phyloP scores from a whole-genome alignment of 495 filamentous ascomycete genomes.

The Peziza echinospora region DNA sequence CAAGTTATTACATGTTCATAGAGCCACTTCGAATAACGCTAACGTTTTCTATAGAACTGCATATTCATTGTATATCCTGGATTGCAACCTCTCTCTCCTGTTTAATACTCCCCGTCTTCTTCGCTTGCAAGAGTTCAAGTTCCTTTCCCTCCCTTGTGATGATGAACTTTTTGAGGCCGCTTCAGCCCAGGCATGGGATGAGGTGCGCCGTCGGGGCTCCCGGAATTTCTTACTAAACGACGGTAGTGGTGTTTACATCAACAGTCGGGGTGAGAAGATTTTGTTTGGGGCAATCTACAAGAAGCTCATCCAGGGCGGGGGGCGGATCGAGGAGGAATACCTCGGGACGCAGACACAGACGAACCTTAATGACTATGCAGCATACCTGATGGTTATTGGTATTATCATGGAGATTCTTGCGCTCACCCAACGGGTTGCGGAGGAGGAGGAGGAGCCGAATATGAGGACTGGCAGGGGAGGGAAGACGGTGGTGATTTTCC shows the following conservation, averaged over 20 bases:
- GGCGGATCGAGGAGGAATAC: not conserved
- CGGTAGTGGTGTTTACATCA: not conserved
- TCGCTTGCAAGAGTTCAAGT: constrained; percentile 10
- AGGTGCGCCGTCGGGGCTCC: not conserved
- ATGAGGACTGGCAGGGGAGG: constrained; percentile 1
- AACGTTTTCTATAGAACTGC: constrained; percentile 6
- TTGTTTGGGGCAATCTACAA: not conserved
- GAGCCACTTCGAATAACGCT: not conserved
- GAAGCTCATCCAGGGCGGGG: not conserved
- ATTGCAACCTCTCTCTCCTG: constrained; percentile 12
- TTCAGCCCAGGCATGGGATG: constrained; percentile 13
- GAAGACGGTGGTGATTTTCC: constrained; percentile 9
- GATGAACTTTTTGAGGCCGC: constrained; percentile 13
- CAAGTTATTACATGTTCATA: not conserved
- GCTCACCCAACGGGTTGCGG: constrained; percentile 12
- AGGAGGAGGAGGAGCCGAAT: constrained; percentile 6
- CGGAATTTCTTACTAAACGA: not conserved
- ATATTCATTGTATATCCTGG: constrained; percentile 12
- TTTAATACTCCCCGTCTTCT: constrained; percentile 14
- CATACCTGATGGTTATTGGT: constrained; percentile 11
- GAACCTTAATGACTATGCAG: constrained; percentile 8
- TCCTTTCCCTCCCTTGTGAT: constrained; percentile 14
- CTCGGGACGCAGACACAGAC: not conserved
- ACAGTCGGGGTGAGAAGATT: not conserved
- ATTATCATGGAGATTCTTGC: constrained; percentile 16